Percentiles rank a stretch among this genome's conserved stretches.
Evolutionary conservation across 83 land plant species (phyloP).

Genomic region (Larix sibirica): DNA sequence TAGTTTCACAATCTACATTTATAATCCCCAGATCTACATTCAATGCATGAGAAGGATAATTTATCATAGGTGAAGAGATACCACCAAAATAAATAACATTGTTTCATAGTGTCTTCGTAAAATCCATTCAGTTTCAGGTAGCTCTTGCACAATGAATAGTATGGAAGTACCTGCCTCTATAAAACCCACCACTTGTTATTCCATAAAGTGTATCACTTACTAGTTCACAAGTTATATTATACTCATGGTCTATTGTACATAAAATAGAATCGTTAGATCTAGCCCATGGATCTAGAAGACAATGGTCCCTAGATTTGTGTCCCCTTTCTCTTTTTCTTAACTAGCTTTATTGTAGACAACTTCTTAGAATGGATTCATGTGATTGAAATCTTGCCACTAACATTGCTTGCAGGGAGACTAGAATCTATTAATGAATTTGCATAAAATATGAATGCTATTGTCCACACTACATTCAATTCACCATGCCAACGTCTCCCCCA

Average conservation of each 20-base stretch:
- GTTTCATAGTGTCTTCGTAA: conserved; percentile 88
- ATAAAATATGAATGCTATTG: too few relatives aligned
- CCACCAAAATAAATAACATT: conserved; percentile 25
- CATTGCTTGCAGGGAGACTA: conserved; percentile 36
- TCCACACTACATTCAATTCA: too few relatives aligned
- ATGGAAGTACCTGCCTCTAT: conserved; percentile 76
- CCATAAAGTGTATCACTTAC: conserved; percentile 86
- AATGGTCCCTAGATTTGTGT: conserved; percentile 59
- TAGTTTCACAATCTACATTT: conserved; percentile 16
- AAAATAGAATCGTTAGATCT: conserved; percentile 86
- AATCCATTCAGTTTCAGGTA: conserved; percentile 80
- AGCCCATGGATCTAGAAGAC: conserved; percentile 82
- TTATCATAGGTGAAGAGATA: conserved; percentile 8
- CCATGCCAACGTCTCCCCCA: too few relatives aligned
- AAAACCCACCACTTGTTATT: conserved; percentile 77
- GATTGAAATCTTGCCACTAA: conserved; percentile 73
- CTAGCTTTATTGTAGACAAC: conserved; percentile 78
- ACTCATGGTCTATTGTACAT: conserved; percentile 94
- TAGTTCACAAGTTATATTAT: conserved; percentile 84
- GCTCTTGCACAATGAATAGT: conserved; percentile 59
- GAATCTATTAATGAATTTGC: too few relatives aligned
- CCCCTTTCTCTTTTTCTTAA: conserved; percentile 78
- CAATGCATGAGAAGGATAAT: conserved; percentile 7
- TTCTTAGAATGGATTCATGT: conserved; percentile 68
- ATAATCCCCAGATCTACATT: conserved; percentile 24